phyloP scores from a whole-genome alignment of 768 basidiomycete genomes.

The Coprinopsis marcescibilis region DNA sequence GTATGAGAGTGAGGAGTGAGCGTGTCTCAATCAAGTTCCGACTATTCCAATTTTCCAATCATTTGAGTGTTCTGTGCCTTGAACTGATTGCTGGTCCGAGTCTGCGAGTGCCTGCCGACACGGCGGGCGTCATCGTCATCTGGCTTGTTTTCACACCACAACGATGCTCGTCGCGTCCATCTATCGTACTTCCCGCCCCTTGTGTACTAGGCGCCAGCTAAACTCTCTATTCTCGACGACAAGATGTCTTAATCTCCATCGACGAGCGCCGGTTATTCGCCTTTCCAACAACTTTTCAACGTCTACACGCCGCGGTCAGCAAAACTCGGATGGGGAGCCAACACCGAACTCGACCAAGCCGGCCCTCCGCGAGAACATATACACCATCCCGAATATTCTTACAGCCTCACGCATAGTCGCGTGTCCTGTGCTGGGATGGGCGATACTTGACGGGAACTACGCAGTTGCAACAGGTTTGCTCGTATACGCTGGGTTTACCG shows the following conservation, averaged over 20 bases:
- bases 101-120: too few relatives aligned
- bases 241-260: neutral
- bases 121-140: neutral
- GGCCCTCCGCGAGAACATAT: slow-evolving; percentile 75
- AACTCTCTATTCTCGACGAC: slow-evolving; percentile 2
- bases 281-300: slow-evolving; percentile 15
- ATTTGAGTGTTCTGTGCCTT: too few relatives aligned
- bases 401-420: slow-evolving; percentile 84
- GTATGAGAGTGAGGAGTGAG: neutral
- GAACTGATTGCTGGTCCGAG: too few relatives aligned
- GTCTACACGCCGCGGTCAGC: slow-evolving; percentile 12
- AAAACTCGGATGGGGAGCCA: slow-evolving; percentile 5
- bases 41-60: too few relatives aligned
- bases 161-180: slow-evolving; percentile 3
- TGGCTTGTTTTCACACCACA: neutral
- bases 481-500: slow-evolving; percentile 88
- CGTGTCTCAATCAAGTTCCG: too few relatives aligned
- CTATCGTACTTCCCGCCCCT: neutral
- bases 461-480: slow-evolving; percentile 76
- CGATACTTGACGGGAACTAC: slow-evolving; percentile 78
- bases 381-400: slow-evolving; percentile 88
- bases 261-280: neutral
- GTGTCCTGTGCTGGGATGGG: slow-evolving; percentile 90
- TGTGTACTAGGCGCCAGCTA: slow-evolving; percentile 1
- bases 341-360: slow-evolving; percentile 22